Percentiles rank a stretch among this genome's conserved stretches.
Evolutionary conservation across 2,329 filamentous ascomycete species (phyloP).

Genomic region (Penicillium sp.): DNA sequence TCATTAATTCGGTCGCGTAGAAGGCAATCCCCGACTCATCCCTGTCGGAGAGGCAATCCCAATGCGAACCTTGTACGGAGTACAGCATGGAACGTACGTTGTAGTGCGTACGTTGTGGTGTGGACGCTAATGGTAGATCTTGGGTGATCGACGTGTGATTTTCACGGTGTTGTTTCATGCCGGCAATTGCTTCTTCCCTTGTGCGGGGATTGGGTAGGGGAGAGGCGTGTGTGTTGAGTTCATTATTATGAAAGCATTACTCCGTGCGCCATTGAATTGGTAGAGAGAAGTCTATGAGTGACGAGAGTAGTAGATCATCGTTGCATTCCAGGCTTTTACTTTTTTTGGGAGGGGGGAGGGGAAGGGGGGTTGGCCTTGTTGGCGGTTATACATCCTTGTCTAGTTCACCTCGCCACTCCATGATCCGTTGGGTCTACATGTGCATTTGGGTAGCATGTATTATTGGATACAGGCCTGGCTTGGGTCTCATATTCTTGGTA

Average conservation of each 20-base stretch:
- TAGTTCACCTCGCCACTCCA: background rate
- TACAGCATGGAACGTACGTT: background rate
- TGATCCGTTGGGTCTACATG: background rate
- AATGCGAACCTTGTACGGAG: background rate
- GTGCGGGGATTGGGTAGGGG: constrained; percentile 9
- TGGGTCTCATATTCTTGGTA: background rate
- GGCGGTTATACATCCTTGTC: constrained; percentile 1
- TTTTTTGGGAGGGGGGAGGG: background rate
- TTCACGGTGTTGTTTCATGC: constrained; percentile 3
- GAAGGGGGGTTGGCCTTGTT: background rate
- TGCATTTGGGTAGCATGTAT: background rate
- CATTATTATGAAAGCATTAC: background rate
- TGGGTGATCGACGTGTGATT: constrained; percentile 16
- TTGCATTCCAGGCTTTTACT: constrained; percentile 16
- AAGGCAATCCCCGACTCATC: background rate
- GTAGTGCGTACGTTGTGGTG: background rate
- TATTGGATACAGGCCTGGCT: background rate
- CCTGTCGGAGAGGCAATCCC: background rate
- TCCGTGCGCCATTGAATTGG: background rate
- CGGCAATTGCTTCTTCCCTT: constrained; percentile 16
- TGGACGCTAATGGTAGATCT: constrained; percentile 19
- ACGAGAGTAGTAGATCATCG: constrained; percentile 20
- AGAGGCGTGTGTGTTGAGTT: background rate
- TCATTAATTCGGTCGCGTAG: background rate
- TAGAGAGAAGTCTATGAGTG: background rate